Base-by-base conservation (phyloP, 2,329 filamentous ascomycete genomes). In the Kalmusia sp. region DNA sequence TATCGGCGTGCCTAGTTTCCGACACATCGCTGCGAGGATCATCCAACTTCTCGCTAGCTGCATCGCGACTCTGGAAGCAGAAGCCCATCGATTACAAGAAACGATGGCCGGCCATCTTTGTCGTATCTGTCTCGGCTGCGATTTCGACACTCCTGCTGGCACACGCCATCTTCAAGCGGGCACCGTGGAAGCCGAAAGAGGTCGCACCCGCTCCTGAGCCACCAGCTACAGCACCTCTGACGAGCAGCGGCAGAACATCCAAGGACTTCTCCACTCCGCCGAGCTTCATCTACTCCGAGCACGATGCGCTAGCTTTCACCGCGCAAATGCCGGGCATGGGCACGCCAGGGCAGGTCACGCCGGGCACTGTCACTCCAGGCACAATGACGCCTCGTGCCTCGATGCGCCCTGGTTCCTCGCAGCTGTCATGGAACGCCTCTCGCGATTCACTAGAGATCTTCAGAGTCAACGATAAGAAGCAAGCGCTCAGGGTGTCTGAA, bases 1-100 rank as follows among this genome's bases (percentile, higher is more conserved):
- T 6, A n/a, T 54, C 61, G 35, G 67, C 65, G 14, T 76, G 73
- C 49, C 58, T 54, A 4, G 68, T 70, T 41, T 52, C 61, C 22
- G 64, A 72, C 52, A 54, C 57, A 21, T 58, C 57, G 4, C 59
- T 72, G 19, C 64, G 69, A 14, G 62, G 61, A 21, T 57, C 57
- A 15, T 55, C 61, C 3, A 28, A 61, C 5, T 65, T 57, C 33
- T 4, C 48, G 24, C 14, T 33, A 34, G 53, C 58, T 35, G 54
- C 57, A 30, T 57, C 53, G 11, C 46, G 35, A 9, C 51, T 49
- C 31, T 68, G 57, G 59, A 65, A 65, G 47, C 56, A 67, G 43
- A 37, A 58, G 15, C 37, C 57, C 1, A 38, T 53, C n/a, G 49
- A 58, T 2, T 54, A 50, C n/a, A 50, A 44, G 8, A 58, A 52